Conservation (phyloP, 2,329 filamentous ascomycete species). For the Epichloe brachyelytri region DNA sequence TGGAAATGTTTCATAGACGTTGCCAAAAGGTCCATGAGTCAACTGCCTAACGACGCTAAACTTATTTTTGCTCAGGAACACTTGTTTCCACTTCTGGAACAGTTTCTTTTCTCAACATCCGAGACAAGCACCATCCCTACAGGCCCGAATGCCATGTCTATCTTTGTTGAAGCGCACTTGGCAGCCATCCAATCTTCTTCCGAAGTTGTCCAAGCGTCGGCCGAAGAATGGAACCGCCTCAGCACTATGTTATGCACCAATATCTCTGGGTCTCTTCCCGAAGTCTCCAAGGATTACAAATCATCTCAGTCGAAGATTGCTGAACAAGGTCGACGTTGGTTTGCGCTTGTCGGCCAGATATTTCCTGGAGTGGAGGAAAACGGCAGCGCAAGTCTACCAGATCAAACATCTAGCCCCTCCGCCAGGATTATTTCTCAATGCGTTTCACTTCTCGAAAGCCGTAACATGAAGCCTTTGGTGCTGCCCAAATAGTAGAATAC, state of each 20-base stretch:
- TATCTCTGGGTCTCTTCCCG: conserved; percentile 65
- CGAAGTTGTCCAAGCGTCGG: conserved; percentile 34
- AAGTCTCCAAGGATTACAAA: conserved; percentile 65
- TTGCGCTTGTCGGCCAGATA: conserved; percentile 40
- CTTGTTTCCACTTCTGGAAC: conserved; percentile 40
- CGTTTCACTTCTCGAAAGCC: conserved; percentile 30
- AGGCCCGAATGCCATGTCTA: conserved; percentile 20
- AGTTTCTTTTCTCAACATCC: conserved; percentile 36
- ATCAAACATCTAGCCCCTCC: conserved; percentile 20
- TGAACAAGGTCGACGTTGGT: conserved; percentile 55
- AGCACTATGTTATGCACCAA: conserved; percentile 47
- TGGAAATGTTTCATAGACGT: conserved; percentile 66
- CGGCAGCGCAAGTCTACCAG: conserved; percentile 10
- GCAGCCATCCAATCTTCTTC: conserved; percentile 28
- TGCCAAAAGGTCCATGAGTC: conserved; percentile 38
- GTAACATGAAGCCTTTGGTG: conserved; percentile 45
- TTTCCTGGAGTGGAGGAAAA: conserved; percentile 19
- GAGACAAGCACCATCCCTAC: conserved; percentile 23
- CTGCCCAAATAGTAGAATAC: conserved; percentile 32
- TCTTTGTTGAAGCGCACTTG: conserved; percentile 35
- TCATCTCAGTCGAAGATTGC: conserved; percentile 58
- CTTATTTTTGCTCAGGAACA: conserved; percentile 33
- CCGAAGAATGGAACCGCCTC: conserved; percentile 49
- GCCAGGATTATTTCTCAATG: conserved; percentile 19
- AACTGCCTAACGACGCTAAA: conserved; percentile 32